Conservation (phyloP, 495 filamentous ascomycete genomes). For the Amorphotheca resinae region DNA sequence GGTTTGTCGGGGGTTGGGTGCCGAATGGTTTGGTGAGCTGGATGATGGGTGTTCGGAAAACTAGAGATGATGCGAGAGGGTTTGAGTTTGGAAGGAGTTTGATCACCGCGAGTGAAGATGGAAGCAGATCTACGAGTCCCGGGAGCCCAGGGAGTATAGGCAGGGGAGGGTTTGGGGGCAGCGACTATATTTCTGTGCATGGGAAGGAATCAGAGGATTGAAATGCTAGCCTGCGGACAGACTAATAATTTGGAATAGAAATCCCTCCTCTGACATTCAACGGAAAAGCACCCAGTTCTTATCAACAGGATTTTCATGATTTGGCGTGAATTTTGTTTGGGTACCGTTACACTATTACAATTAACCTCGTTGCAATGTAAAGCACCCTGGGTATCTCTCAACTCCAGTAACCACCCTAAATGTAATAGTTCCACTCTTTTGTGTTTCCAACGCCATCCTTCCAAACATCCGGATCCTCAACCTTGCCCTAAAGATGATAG, state of each 20-base stretch:
- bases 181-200: slow-evolving; percentile 28
- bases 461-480: neutral
- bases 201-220: neutral
- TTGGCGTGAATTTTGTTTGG: no score
- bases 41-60: slow-evolving; percentile 71
- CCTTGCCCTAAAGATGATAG: no score
- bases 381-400: neutral
- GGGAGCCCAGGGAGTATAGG: slow-evolving; percentile 17
- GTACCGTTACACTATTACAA: no score
- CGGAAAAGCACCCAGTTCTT: no score
- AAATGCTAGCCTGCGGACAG: no score
- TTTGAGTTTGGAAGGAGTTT: slow-evolving; percentile 23
- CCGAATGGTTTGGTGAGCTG: slow-evolving; percentile 66
- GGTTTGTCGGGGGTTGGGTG: slow-evolving; percentile 75
- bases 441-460: neutral
- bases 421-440: neutral
- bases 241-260: no score
- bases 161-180: slow-evolving; percentile 12
- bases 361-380: no score
- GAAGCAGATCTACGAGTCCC: slow-evolving; percentile 18
- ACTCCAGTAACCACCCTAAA: neutral
- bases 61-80: slow-evolving; percentile 16
- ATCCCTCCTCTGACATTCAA: no score
- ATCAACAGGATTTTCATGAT: no score
- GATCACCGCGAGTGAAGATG: slow-evolving; percentile 21